Percentiles rank a stretch among this genome's conserved stretches.
phyloP scores from a whole-genome alignment of 2,329 filamentous ascomycete genomes.

The Fusarium xylarioides region DNA sequence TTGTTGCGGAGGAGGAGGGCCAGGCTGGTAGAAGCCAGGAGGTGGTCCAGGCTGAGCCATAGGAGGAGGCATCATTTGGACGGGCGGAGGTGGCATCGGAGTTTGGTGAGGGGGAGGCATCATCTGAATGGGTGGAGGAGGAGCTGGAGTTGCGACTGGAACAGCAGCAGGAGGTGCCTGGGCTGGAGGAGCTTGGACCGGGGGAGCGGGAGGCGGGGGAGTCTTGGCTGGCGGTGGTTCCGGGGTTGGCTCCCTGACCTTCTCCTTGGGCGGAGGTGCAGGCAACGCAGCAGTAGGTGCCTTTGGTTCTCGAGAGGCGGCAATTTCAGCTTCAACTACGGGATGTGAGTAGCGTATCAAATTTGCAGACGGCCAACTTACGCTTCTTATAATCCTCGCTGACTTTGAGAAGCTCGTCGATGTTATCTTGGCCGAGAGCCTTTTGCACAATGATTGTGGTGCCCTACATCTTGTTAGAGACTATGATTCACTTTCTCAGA shows the following conservation, averaged over 20 bases:
- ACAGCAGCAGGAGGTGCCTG: conserved; percentile 38
- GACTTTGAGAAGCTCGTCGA: conserved; percentile 85
- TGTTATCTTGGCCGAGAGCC: conserved; percentile 88
- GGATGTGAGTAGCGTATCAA: not conserved
- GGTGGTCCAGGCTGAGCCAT: conserved; percentile 26
- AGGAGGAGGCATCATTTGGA: conserved; percentile 14
- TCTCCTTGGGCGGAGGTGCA: conserved; percentile 41
- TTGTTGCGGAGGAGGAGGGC: conserved; percentile 42
- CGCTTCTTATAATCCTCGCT: conserved; percentile 79
- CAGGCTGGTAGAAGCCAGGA: conserved; percentile 47
- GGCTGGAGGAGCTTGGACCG: conserved; percentile 20
- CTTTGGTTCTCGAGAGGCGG: conserved; percentile 18
- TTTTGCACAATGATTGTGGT: conserved; percentile 83
- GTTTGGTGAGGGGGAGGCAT: conserved; percentile 39
- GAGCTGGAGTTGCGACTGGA: conserved; percentile 46
- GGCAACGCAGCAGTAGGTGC: conserved; percentile 43
- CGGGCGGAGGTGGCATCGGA: conserved; percentile 1
- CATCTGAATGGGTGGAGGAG: conserved; percentile 21
- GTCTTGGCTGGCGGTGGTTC: conserved; percentile 46
- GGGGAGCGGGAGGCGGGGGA: conserved; percentile 34
- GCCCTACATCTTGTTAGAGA: conserved; percentile 61
- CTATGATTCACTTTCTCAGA: not conserved
- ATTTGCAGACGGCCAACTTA: conserved; percentile 42
- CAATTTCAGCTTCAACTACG: conserved; percentile 29
- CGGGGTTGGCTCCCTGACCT: conserved; percentile 46